Base-by-base conservation (phyloP, 441 rosid species). In the Bocquillonia castaneifolia region DNA sequence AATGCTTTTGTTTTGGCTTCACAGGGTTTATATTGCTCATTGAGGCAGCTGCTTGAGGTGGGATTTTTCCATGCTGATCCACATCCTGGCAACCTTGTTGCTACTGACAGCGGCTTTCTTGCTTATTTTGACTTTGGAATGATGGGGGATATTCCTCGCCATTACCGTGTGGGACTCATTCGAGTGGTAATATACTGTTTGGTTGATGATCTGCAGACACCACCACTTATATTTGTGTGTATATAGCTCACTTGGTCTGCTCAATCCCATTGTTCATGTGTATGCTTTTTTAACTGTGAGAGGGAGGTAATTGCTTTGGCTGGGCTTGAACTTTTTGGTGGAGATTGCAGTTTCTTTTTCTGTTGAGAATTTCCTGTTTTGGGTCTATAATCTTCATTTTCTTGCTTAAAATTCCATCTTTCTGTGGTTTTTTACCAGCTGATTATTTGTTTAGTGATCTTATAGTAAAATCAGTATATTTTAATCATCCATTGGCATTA, bases 21-120 rank as follows among this genome's bases (percentile, higher is more conserved):
- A 36, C 78, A 92, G 98, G 99, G 98, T 53, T 77, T 95, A 67
- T 89, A 86, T 75, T 89, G 98, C 86, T 95, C 99, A 39, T 81
- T 90, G 77, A 90, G 88, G 82, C 99, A 95, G 74, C 80, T 95
- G 77, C 98, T 95, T 69, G 98, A 95, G 84, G 89, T 84, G 59
- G 99, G 99, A 63, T 95, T 89, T 79, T 92, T 95, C 78, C 99
- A 95, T 79, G 99, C 99, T 57, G 99, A 95, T 80, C 97, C 98
- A 15, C 98, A 95, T 81, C 99, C 99, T 59, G 99, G 99, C 81
- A 95, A 95, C 74, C 98, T 92, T 72, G 95, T 92, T 73, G 99
- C 96, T 40, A 79, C 86, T 61, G 73, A 70, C 52, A 72, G 80
- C 70, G 98, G 98, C 47, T 75, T 75, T 78, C 93, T 95, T 59